phyloP scores from a whole-genome alignment of 768 basidiomycete genomes.

The Artomyces pyxidatus region DNA sequence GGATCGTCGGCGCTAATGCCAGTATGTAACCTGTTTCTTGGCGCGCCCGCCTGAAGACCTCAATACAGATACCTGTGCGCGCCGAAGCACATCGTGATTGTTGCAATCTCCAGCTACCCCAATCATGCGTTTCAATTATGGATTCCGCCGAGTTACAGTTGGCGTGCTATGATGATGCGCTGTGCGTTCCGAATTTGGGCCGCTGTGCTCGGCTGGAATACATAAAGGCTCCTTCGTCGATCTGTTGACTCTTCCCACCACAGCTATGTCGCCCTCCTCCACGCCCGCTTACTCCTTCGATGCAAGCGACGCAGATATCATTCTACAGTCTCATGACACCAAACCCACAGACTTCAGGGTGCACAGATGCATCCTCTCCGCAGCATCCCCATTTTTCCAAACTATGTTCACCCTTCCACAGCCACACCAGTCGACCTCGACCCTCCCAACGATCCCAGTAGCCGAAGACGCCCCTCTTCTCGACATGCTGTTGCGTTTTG shows the following conservation, averaged over 20 bases:
- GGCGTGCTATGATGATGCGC: conserved; percentile 1
- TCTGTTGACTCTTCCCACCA: no score
- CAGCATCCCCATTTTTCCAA: conserved; percentile 60
- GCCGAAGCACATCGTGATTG: background rate
- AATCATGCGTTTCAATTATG: no score
- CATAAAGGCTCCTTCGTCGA: no score
- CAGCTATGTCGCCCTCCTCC: no score
- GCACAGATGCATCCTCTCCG: conserved; percentile 53
- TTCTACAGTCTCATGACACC: conserved; percentile 37
- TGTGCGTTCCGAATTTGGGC: conserved; percentile 3
- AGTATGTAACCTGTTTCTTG: background rate
- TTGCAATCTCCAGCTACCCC: background rate
- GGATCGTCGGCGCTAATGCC: conserved; percentile 8
- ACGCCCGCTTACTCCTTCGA: conserved; percentile 30
- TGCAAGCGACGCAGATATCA: conserved; percentile 42
- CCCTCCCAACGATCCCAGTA: conserved; percentile 43
- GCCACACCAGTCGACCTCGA: conserved; percentile 19
- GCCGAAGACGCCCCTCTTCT: conserved; percentile 41
- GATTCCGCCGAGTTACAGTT: background rate
- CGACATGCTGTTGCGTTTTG: conserved; percentile 44
- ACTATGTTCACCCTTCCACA: conserved; percentile 66
- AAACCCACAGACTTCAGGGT: conserved; percentile 42
- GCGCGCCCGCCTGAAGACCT: background rate
- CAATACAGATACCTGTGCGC: background rate
- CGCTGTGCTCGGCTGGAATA: no score